Conservation (phyloP, 139 green algal species). For the Chlamydomonas sp. region DNA sequence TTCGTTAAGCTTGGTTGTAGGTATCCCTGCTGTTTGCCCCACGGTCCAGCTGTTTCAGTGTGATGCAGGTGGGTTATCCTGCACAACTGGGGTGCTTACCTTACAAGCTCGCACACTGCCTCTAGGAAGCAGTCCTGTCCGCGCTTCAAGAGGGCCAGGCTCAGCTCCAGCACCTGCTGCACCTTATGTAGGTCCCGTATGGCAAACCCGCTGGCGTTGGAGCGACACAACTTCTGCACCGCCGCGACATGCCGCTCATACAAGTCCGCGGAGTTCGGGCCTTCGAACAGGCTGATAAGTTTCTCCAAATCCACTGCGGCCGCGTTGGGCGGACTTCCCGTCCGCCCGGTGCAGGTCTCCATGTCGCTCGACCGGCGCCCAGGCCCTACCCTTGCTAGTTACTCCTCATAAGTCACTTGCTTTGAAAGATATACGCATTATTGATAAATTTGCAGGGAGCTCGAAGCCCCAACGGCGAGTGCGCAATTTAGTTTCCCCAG, state of each 20-base stretch:
- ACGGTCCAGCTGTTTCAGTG: no score
- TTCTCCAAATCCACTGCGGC: slow-evolving; percentile 40
- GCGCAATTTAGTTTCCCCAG: no score
- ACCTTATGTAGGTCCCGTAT: slow-evolving; percentile 55
- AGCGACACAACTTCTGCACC: slow-evolving; percentile 34
- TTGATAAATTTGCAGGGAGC: no score
- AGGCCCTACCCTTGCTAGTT: no score
- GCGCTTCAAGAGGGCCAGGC: slow-evolving; percentile 35
- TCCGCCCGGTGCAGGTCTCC: background rate
- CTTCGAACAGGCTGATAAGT: slow-evolving; percentile 51
- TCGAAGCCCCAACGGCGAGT: no score
- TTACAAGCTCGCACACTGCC: slow-evolving; percentile 41
- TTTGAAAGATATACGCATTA: no score
- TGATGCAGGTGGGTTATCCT: no score
- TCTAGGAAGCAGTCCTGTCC: slow-evolving; percentile 41
- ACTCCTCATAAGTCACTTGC: no score
- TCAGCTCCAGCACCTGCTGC: slow-evolving; percentile 52
- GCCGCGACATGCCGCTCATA: slow-evolving; percentile 49
- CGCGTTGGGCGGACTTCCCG: background rate
- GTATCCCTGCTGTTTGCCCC: no score
- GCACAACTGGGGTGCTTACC: slow-evolving; percentile 10
- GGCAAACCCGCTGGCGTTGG: slow-evolving; percentile 37
- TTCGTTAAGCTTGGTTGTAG: no score
- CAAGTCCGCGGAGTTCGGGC: slow-evolving; percentile 37
- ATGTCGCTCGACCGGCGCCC: no score